Evolutionary conservation across 495 filamentous ascomycete species (phyloP).

Genomic region (Amphirosellinia nigrospora): DNA sequence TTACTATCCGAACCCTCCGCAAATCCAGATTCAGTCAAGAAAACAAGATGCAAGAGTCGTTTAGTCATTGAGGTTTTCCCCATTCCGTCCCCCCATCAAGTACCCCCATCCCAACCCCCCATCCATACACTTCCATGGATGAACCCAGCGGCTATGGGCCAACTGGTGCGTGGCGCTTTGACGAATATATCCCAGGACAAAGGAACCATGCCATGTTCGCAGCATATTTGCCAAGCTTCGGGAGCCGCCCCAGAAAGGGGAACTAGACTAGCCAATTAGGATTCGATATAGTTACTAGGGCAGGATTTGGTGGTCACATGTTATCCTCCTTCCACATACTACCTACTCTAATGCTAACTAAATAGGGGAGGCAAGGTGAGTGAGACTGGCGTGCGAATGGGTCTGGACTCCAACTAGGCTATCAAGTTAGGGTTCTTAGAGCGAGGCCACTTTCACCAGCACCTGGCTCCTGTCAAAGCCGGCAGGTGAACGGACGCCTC

Average conservation of each 20-base stretch:
- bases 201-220: background rate
- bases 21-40: background rate
- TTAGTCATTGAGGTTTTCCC: background rate
- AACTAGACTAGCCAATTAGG: slow-evolving; percentile 15
- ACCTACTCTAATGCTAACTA: slow-evolving; percentile 9
- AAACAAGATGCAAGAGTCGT: background rate
- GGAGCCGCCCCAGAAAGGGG: slow-evolving; percentile 1
- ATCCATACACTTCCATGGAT: background rate
- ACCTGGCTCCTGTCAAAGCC: background rate
- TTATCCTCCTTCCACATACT: slow-evolving; percentile 21
- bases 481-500: slow-evolving; percentile 12
- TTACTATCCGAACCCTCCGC: background rate
- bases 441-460: background rate
- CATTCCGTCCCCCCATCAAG: background rate
- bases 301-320: slow-evolving; percentile 31
- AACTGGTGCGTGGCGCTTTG: background rate
- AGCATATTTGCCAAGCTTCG: slow-evolving; percentile 1
- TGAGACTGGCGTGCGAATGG: background rate
- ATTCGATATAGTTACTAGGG: slow-evolving; percentile 32
- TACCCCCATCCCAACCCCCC: background rate
- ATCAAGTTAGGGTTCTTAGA: background rate
- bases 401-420: background rate
- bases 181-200: background rate
- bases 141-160: background rate
- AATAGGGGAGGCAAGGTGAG: slow-evolving; percentile 9